phyloP scores from a whole-genome alignment of 2,329 filamentous ascomycete genomes.

The Stachybotrys chlorohalonatus region DNA sequence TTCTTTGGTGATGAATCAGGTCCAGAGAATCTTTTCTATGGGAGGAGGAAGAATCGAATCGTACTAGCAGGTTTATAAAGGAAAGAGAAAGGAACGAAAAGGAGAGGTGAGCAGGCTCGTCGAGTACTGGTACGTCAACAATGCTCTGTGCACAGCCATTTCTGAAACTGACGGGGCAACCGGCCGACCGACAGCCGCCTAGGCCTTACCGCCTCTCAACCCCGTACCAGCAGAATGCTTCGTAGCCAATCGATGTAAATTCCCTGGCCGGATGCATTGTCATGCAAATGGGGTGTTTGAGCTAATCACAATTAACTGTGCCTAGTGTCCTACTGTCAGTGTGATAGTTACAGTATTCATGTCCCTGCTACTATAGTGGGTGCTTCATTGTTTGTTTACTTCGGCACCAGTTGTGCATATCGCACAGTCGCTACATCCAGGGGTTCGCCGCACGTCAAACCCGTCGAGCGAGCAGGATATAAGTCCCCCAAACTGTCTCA shows the following conservation, averaged over 20 bases:
- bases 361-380: too few relatives aligned
- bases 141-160: slow-evolving; percentile 11
- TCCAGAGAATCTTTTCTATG: not conserved
- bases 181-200: not conserved
- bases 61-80: too few relatives aligned
- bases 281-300: not conserved
- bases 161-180: slow-evolving; percentile 25
- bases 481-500: slow-evolving; percentile 53
- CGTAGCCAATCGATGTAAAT: not conserved
- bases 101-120: slow-evolving; percentile 10
- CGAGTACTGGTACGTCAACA: slow-evolving; percentile 9
- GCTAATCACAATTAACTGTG: not conserved
- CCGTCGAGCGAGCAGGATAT: slow-evolving; percentile 46
- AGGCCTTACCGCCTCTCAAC: not conserved
- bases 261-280: not conserved
- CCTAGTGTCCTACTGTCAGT: too few relatives aligned
- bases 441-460: slow-evolving; percentile 1
- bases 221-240: not conserved
- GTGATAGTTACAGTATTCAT: too few relatives aligned
- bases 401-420: not conserved
- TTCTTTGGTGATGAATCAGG: too few relatives aligned
- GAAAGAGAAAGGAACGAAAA: slow-evolving; percentile 8
- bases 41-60: slow-evolving; percentile 6
- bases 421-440: not conserved
- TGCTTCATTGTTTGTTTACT: too few relatives aligned